These are phyloP conservation scores for Rosa hybrid DNA, from an alignment of 331 rosid species.

Conservation along the genomic window DNA sequence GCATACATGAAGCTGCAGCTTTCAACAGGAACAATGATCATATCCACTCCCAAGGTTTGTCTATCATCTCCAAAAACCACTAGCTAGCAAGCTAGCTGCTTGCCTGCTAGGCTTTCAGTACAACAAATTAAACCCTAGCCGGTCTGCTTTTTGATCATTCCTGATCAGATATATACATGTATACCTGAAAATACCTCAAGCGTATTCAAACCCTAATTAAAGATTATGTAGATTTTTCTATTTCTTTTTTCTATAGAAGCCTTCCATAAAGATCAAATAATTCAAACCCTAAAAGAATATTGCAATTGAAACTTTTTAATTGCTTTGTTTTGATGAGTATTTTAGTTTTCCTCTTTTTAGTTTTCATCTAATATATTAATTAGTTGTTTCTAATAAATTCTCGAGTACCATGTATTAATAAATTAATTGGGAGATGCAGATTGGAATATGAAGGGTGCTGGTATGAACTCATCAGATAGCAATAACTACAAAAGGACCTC, in stretches of 20 bases:
- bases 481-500: conserved; percentile 43
- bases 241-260: background rate
- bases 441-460: conserved; percentile 61
- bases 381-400: background rate
- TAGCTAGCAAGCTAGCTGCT: background rate
- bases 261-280: background rate
- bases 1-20: conserved; percentile 54
- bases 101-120: background rate
- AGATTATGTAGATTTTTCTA: background rate
- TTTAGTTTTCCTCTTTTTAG: background rate
- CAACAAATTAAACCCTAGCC: background rate
- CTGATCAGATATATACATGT: background rate
- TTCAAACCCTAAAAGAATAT: background rate
- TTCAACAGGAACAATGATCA: conserved; percentile 36
- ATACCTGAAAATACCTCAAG: background rate
- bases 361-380: background rate
- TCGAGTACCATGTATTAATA: background rate
- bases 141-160: background rate
- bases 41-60: conserved; percentile 58
- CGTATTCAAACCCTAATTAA: background rate
- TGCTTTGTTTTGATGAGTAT: background rate
- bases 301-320: background rate
- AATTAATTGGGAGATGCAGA: conserved; percentile 34
- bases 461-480: conserved; percentile 38
- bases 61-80: background rate